A percentile compares a stretch with the other conserved stretches of the same genome.
phyloP scores from a whole-genome alignment of 2,329 filamentous ascomycete genomes.

The Penicillium sp. region DNA sequence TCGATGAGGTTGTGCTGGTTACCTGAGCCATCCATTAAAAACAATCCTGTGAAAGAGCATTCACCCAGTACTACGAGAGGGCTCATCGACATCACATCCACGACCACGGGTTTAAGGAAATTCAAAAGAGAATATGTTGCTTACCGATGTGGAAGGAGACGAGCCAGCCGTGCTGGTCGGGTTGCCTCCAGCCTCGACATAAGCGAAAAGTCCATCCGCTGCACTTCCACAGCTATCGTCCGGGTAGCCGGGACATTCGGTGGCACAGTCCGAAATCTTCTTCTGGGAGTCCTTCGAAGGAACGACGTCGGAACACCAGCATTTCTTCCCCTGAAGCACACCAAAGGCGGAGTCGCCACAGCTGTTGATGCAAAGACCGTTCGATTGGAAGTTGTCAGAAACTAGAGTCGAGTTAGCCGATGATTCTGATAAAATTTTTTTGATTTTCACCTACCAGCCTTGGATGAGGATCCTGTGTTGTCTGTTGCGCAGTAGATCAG shows the following conservation, averaged over 20 bases:
- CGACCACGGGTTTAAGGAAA: background rate
- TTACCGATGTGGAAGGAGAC: conserved; percentile 25
- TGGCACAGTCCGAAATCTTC: conserved; percentile 31
- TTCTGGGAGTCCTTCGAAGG: conserved; percentile 35
- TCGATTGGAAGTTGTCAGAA: conserved; percentile 40
- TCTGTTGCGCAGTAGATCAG: conserved; percentile 41
- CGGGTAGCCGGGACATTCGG: conserved; percentile 45
- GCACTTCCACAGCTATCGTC: conserved; percentile 42
- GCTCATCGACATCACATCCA: background rate
- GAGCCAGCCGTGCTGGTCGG: conserved; percentile 30
- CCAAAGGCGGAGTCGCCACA: conserved; percentile 44
- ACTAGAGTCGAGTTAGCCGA: conserved; percentile 27
- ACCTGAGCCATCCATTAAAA: conserved; percentile 19
- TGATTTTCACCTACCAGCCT: conserved; percentile 31
- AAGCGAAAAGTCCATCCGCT: conserved; percentile 38
- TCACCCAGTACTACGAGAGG: conserved; percentile 6
- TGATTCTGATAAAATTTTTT: background rate
- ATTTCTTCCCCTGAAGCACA: conserved; percentile 42
- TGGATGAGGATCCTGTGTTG: conserved; percentile 41
- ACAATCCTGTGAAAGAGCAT: conserved; percentile 12
- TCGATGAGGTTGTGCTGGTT: conserved; percentile 14
- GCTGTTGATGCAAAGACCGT: conserved; percentile 38
- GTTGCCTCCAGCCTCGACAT: conserved; percentile 36
- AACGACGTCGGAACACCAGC: conserved; percentile 47
- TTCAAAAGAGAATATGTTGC: conserved; percentile 2